Evolutionary conservation across 106 monocot species (phyloP), one percentile per base, ranked within the genome.

Genomic region (Apostasia ramifera): DNA sequence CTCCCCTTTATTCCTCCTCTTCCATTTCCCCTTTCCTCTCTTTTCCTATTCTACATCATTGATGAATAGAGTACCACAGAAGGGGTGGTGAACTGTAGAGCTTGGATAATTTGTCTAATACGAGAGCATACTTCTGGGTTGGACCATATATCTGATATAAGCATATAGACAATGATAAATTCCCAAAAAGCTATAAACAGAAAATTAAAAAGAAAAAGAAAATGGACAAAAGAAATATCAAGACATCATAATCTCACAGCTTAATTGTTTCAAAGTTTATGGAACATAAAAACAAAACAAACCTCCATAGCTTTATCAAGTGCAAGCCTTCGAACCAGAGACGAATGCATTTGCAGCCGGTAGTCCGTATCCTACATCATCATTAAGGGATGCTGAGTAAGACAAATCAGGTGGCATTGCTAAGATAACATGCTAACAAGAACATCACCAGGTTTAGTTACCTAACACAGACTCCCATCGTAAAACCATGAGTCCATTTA

Each of bases 231-330:
- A 59, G 8, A 59, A 39, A 59, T 40, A 41, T 8, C 37, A 50
- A 0, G 4, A 50, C 26, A 26, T 26, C 26, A 26, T 26, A 26
- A 26, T 0, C 26, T 26, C 26, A 26, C 26, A 26, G 26, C 26
- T 26, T 26, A 26, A 26, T 26, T 26, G 26, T 26, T 26, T 26
- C 26, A 26, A 26, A 60, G 26, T 26, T 26, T 26, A 26, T 26
- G 26, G 26, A 26, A 26, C 26, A 26, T 26, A 0, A 52, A 0
- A 63, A 43, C 37, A 50, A 73, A 40, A 74, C 69, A 76, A 11
- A 93, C 93, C 93, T 89, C 81, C 81, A 93, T 81, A 53, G 84
- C 86, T 63, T 79, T 84, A 47, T 93, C 86, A 56, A 93, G 68
- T 5, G 83, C 79, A 70, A 93, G 89, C 81, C 88, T 79, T 69